Conservation (phyloP, 768 basidiomycete genomes). For the Lactifluus hygrophoroides region DNA sequence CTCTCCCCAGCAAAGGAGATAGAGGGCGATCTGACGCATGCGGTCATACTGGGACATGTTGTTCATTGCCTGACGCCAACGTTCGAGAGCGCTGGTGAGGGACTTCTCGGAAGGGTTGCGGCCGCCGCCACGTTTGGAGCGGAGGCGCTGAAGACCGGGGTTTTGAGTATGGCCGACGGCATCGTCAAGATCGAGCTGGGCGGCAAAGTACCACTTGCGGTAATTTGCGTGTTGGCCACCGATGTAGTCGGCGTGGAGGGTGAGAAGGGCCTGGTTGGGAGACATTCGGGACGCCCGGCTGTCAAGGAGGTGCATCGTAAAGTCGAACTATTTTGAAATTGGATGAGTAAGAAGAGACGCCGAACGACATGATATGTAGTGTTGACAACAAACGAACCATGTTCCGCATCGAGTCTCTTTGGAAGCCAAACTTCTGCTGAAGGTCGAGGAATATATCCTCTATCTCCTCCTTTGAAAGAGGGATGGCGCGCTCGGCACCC, state of each 20-base stretch:
- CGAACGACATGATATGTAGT: background rate
- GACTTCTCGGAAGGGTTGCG: conserved; percentile 52
- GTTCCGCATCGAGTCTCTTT: conserved; percentile 90
- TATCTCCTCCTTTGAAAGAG: conserved; percentile 98
- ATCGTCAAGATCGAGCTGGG: conserved; percentile 96
- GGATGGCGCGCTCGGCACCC: conserved; percentile 85
- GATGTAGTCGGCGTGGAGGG: conserved; percentile 97
- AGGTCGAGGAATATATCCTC: conserved; percentile 97
- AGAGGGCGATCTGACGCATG: conserved; percentile 91
- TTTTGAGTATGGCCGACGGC: conserved; percentile 90
- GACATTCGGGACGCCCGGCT: conserved; percentile 96
- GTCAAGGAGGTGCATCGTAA: conserved; percentile 95
- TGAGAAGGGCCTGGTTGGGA: conserved; percentile 89
- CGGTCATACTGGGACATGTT: conserved; percentile 98
- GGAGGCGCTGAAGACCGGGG: conserved; percentile 79
- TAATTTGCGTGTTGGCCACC: conserved; percentile 98
- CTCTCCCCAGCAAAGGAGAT: conserved; percentile 95
- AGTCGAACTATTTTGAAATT: conserved; percentile 64
- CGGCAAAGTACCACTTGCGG: conserved; percentile 99
- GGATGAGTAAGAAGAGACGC: conserved; percentile 6
- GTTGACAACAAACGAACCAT: conserved; percentile 51
- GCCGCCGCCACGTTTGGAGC: conserved; percentile 48
- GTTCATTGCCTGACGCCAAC: conserved; percentile 98
- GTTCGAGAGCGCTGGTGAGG: conserved; percentile 75
- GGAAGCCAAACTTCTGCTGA: conserved; percentile 98